phyloP scores from a whole-genome alignment of 495 filamentous ascomycete genomes.

The Darksidea phi region DNA sequence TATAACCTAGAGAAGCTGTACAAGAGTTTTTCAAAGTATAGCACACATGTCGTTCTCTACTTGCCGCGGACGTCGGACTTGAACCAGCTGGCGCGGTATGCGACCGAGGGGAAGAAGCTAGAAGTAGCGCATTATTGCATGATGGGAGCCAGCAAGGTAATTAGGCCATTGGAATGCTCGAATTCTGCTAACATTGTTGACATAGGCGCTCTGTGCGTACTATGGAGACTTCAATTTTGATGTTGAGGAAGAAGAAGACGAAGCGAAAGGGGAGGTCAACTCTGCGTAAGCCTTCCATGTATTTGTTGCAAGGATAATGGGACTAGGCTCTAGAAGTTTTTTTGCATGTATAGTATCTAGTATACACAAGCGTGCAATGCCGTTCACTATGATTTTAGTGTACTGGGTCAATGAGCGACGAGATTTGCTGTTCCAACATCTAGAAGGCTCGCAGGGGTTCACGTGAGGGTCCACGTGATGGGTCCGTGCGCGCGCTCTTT shows the following conservation, averaged over 20 bases:
- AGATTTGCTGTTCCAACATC: too few relatives aligned
- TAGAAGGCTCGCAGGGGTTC: too few relatives aligned
- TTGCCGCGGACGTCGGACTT: slow-evolving; percentile 88
- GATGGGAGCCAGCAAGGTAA: slow-evolving; percentile 79
- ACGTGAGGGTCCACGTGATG: too few relatives aligned
- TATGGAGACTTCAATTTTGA: slow-evolving; percentile 49
- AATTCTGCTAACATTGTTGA: slow-evolving; percentile 4
- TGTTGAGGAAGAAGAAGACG: not conserved
- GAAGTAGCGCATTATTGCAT: slow-evolving; percentile 89
- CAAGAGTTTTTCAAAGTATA: slow-evolving; percentile 54
- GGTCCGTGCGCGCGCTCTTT: too few relatives aligned
- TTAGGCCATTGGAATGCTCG: slow-evolving; percentile 1
- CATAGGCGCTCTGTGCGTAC: slow-evolving; percentile 54
- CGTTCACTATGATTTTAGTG: too few relatives aligned
- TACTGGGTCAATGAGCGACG: too few relatives aligned
- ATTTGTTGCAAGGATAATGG: too few relatives aligned
- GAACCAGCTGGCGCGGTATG: slow-evolving; percentile 70
- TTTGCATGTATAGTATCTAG: too few relatives aligned
- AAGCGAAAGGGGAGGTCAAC: not conserved
- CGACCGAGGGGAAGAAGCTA: slow-evolving; percentile 54
- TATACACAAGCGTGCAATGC: too few relatives aligned
- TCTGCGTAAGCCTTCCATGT: too few relatives aligned
- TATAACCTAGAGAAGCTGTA: slow-evolving; percentile 69
- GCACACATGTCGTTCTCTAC: slow-evolving; percentile 65
- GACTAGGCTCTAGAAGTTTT: too few relatives aligned